Conservation (phyloP, 1,284 basidiomycete species). For the Inonotus hispidus region DNA sequence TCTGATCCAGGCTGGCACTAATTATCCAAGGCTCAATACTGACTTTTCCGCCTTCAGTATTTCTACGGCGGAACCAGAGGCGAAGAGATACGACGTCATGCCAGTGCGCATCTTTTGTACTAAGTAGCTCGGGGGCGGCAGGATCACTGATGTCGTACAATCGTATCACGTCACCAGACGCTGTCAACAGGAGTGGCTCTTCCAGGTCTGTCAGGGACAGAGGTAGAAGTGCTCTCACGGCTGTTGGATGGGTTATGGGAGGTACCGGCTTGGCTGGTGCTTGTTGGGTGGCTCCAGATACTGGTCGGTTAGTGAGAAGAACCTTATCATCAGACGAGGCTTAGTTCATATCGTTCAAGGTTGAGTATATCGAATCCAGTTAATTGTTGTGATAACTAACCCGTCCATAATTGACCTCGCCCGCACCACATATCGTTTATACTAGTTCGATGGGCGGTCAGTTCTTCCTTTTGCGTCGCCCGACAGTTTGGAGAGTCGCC, state of each 20-base stretch:
- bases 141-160: conserved; percentile 63
- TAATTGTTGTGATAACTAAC: conserved; percentile 36
- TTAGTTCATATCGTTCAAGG: conserved; percentile 27
- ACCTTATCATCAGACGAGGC: conserved; percentile 86
- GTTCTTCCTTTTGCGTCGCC: conserved; percentile 47
- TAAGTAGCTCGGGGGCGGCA: conserved; percentile 60
- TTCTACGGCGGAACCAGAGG: conserved; percentile 57
- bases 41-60: conserved; percentile 38
- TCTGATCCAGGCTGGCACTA: conserved; percentile 79
- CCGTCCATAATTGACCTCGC: conserved; percentile 77
- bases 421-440: conserved; percentile 69
- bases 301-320: conserved; percentile 44
- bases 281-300: conserved; percentile 20
- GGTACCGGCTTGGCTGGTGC: conserved; percentile 1
- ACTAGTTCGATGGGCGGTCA: conserved; percentile 72
- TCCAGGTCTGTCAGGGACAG: conserved; percentile 62
- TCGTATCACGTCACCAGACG: conserved; percentile 76
- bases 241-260: conserved; percentile 15
- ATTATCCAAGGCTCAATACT: conserved; percentile 71
- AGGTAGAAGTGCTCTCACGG: conserved; percentile 37
- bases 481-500: conserved; percentile 46
- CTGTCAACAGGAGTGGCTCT: conserved; percentile 72
- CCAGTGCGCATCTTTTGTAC: conserved; percentile 75
- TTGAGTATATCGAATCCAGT: conserved; percentile 1
- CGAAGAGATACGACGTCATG: conserved; percentile 75